Base-by-base conservation (phyloP, 2,329 filamentous ascomycete species). In the Cladosporium sp. region DNA sequence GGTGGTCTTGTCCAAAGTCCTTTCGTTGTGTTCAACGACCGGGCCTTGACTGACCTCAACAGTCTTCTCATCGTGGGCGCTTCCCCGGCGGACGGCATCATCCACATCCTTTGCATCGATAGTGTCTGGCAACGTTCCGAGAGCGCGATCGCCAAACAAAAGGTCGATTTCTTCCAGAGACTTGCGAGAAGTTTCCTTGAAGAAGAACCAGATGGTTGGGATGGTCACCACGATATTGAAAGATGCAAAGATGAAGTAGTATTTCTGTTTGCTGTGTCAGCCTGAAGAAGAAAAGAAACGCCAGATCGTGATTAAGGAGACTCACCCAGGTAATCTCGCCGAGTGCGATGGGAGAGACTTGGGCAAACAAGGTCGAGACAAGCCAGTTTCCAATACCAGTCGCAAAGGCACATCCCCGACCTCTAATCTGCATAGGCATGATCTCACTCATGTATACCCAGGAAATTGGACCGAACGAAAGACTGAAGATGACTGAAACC, bases 371-470 rank as follows among this genome's bases (percentile, higher is more conserved):
- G 0, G 80, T 81, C 24, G 76, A 75, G 13, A 83, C 77, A 3
- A 80, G 68, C 79, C 79, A 82, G 57, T 82, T 82, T 1, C 79
- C 79, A 39, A 82, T 70, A 42, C 73, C 78, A 0, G 79, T 80
- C 0, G 79, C 77, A 54, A 82, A 80, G 4, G 79, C 78, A 41
- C 75, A 78, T 2, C 80, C 80, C 18, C 75, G 72, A 5, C 78
- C 78, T 27, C 84, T 80, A 49, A 85, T 85, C 55, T 81, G 80
- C 67, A 86, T 78, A 8, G 84, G 82, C 65, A 83, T 81, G 53
- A 86, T 80, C 64, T 86, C 84, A 13, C 78, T 77, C 63, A 82
- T 82, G 64, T 86, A 86, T 1, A 85, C 73, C 81, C 82, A 85
- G 0, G 72, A 75, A 61, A 79, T 75, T 3, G 80, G 78, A 1